A percentile compares a stretch with the other conserved stretches of the same genome.
Conservation (phyloP, 306 rosid species). For the Herpetospermum pedunculosum region DNA sequence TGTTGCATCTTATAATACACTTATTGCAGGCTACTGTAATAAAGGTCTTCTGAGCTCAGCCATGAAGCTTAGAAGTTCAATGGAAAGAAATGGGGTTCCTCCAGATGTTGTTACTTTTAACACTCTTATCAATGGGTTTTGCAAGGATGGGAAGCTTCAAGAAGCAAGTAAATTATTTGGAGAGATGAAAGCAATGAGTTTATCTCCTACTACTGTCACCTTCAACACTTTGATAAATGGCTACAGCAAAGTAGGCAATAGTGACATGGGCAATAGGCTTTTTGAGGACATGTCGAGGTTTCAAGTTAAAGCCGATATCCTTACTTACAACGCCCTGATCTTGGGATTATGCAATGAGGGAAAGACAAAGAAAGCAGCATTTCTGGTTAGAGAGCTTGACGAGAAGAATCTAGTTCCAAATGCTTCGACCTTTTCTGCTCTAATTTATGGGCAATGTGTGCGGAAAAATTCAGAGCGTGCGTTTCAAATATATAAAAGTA, state of each 20-base stretch:
- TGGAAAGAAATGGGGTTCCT: conserved; percentile 41
- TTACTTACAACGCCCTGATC: conserved; percentile 73
- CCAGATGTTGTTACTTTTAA: conserved; percentile 57
- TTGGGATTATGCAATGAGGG: conserved; percentile 80
- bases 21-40: conserved; percentile 63
- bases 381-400: conserved; percentile 54
- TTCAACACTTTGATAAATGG: conserved; percentile 68
- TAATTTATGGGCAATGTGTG: conserved; percentile 51
- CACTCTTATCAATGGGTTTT: conserved; percentile 56
- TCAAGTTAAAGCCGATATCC: conserved; percentile 48
- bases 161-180: conserved; percentile 53
- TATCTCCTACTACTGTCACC: conserved; percentile 53
- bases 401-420: conserved; percentile 48
- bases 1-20: conserved; percentile 45
- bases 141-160: conserved; percentile 49
- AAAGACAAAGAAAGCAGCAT: conserved; percentile 71
- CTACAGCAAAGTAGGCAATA: conserved; percentile 40
- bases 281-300: conserved; percentile 59
- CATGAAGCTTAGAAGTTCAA: conserved; percentile 38
- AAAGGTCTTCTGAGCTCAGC: conserved; percentile 53
- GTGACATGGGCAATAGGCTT: conserved; percentile 48
- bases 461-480: conserved; percentile 55
- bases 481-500: conserved; percentile 51
- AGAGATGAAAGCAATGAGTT: conserved; percentile 53
- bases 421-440: conserved; percentile 67